Evolutionary conservation across 23 red algal genomes (phyloP).

Genomic region (Agarophyton chilense): DNA sequence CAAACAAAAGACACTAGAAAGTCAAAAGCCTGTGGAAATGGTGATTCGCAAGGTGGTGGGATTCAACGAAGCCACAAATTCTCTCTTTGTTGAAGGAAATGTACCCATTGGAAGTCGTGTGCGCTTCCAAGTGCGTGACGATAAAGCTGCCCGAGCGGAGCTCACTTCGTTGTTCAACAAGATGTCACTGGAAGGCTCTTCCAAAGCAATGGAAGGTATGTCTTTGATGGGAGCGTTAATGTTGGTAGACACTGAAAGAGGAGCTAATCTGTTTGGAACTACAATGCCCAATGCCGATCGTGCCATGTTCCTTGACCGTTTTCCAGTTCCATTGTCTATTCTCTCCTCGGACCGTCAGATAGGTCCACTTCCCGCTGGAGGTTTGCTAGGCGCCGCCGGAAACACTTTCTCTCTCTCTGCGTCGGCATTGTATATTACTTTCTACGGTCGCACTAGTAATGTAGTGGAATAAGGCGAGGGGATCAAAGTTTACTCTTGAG

Average conservation of each 20-base stretch:
- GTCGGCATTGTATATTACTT: slow-evolving; percentile 34
- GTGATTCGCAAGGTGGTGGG: slow-evolving; percentile 57
- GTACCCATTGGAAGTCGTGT: slow-evolving; percentile 34
- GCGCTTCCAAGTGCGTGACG: slow-evolving; percentile 64
- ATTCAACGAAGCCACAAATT: slow-evolving; percentile 31
- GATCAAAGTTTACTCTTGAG: not conserved
- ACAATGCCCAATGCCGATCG: slow-evolving; percentile 36
- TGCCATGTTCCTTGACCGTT: slow-evolving; percentile 49
- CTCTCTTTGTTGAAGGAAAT: slow-evolving; percentile 38
- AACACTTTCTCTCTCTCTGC: slow-evolving; percentile 33
- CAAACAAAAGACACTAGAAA: not conserved
- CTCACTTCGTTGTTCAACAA: slow-evolving; percentile 38
- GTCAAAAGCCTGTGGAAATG: slow-evolving; percentile 45
- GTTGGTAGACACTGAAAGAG: slow-evolving; percentile 47
- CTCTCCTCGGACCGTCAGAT: slow-evolving; percentile 53
- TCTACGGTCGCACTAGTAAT: slow-evolving; percentile 33
- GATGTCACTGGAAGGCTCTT: slow-evolving; percentile 41
- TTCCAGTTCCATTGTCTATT: slow-evolving; percentile 35
- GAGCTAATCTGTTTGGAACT: slow-evolving; percentile 33
- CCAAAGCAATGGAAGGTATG: slow-evolving; percentile 62
- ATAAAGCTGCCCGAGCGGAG: slow-evolving; percentile 40
- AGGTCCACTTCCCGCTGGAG: slow-evolving; percentile 55
- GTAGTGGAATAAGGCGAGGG: not conserved
- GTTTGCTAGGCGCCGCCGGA: slow-evolving; percentile 34
- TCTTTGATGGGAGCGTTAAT: slow-evolving; percentile 56